These are phyloP conservation scores for Trichoderma virens DNA, from an alignment of 495 filamentous ascomycete genomes.

Conservation along the genomic window DNA sequence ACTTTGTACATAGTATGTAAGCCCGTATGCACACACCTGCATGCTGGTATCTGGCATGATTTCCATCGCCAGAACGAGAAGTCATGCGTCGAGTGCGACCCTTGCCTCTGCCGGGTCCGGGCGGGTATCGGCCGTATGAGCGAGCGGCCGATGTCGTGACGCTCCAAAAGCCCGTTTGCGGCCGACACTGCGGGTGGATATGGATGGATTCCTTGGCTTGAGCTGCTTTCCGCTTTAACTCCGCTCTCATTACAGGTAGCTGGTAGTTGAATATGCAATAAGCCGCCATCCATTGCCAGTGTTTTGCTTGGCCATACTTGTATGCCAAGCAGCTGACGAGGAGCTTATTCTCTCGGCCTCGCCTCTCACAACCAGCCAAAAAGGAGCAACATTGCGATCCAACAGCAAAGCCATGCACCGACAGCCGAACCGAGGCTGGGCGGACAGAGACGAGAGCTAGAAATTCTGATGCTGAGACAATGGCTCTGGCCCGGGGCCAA, in stretches of 20 bases:
- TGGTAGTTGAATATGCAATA: conserved; percentile 1
- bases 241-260: not conserved
- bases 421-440: not conserved
- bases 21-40: not conserved
- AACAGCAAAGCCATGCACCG: not conserved
- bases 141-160: not conserved
- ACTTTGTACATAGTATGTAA: not conserved
- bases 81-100: not conserved
- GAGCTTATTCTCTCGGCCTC: not conserved
- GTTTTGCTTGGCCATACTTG: not conserved
- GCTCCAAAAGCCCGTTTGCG: not conserved
- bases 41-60: conserved; percentile 1
- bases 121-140: not conserved
- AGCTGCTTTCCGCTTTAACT: not conserved
- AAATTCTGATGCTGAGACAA: not conserved
- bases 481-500: not conserved
- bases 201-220: not conserved
- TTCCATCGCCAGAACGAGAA: not conserved
- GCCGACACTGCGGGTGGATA: not conserved
- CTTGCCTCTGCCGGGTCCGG: not conserved
- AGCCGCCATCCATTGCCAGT: not conserved
- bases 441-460: not conserved
- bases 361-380: not conserved
- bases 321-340: not conserved
- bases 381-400: too few relatives aligned